These are phyloP conservation scores for Pyricularia pennisetigena DNA, from an alignment of 2,329 filamentous ascomycete genomes.

Conservation along the genomic window DNA sequence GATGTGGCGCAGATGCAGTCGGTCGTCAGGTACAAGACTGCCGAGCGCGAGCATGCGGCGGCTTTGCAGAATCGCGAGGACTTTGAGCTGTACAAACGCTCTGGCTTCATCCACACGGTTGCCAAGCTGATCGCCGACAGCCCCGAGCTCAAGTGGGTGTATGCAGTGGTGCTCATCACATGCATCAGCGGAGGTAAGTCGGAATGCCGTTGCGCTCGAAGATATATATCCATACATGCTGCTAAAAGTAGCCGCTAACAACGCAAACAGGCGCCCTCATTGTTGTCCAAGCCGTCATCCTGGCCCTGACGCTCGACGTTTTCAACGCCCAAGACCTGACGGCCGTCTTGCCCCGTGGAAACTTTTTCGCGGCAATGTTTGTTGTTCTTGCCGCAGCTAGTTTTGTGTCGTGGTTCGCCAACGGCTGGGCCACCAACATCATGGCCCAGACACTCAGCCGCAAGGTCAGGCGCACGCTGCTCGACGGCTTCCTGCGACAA, in stretches of 20 bases:
- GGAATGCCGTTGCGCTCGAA: background rate
- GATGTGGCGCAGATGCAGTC: constrained; percentile 11
- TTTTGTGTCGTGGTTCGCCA: constrained; percentile 31
- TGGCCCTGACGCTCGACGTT: constrained; percentile 29
- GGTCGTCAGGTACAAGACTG: constrained; percentile 12
- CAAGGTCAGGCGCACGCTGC: constrained; percentile 11
- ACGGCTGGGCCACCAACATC: constrained; percentile 25
- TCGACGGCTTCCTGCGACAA: constrained; percentile 24
- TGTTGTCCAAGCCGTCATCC: constrained; percentile 32
- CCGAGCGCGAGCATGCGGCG: constrained; percentile 7
- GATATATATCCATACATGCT: background rate
- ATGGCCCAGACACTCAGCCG: constrained; percentile 14
- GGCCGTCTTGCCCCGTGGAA: constrained; percentile 25
- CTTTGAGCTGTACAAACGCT: constrained; percentile 10
- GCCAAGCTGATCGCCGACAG: constrained; percentile 8
- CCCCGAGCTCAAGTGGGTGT: constrained; percentile 11
- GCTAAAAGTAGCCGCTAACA: background rate
- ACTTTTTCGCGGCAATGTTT: constrained; percentile 48
- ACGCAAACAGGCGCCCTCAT: constrained; percentile 16
- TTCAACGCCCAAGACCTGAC: constrained; percentile 20
- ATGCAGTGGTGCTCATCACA: constrained; percentile 3
- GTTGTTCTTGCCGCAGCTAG: constrained; percentile 30
- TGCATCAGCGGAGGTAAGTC: constrained; percentile 20
- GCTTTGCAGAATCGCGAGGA: constrained; percentile 12
- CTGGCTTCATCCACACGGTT: constrained; percentile 10